These are phyloP conservation scores for Sonneratia caseolaris DNA, from an alignment of 345 rosid genomes.

Conservation along the genomic window DNA sequence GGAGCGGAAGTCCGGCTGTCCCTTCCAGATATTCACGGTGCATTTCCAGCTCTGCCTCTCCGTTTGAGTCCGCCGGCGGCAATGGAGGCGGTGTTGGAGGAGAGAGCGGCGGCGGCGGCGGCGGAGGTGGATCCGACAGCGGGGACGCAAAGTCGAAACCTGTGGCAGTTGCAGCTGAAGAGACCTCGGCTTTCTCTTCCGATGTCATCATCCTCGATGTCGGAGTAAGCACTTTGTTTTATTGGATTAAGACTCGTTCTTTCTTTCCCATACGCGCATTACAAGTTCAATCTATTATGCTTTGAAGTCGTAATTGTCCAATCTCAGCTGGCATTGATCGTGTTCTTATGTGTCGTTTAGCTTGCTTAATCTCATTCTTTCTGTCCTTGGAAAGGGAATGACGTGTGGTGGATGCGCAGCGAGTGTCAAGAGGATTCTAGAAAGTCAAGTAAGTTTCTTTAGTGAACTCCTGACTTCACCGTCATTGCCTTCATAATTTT, in stretches of 20 bases:
- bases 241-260: neutral
- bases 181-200: conserved; percentile 33
- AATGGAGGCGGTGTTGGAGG: conserved; percentile 37
- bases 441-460: conserved; percentile 59
- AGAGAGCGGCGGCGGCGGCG: conserved; percentile 32
- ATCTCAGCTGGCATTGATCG: neutral
- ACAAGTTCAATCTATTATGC: conserved; percentile 3
- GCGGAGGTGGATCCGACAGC: conserved; percentile 32
- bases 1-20: neutral
- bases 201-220: conserved; percentile 87
- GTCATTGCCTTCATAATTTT: neutral
- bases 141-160: conserved; percentile 50
- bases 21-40: conserved; percentile 23
- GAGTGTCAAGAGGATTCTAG: conserved; percentile 85
- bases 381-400: conserved; percentile 56
- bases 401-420: conserved; percentile 98
- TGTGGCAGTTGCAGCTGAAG: conserved; percentile 36
- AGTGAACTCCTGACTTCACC: neutral
- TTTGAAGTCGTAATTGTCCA: neutral
- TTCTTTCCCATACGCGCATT: neutral
- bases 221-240: conserved; percentile 39
- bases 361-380: neutral
- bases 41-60: conserved; percentile 37
- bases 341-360: neutral
- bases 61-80: conserved; percentile 35